Evolutionary conservation across 163 green algal species (phyloP).

Genomic region (Trebouxiophyceae sp.): DNA sequence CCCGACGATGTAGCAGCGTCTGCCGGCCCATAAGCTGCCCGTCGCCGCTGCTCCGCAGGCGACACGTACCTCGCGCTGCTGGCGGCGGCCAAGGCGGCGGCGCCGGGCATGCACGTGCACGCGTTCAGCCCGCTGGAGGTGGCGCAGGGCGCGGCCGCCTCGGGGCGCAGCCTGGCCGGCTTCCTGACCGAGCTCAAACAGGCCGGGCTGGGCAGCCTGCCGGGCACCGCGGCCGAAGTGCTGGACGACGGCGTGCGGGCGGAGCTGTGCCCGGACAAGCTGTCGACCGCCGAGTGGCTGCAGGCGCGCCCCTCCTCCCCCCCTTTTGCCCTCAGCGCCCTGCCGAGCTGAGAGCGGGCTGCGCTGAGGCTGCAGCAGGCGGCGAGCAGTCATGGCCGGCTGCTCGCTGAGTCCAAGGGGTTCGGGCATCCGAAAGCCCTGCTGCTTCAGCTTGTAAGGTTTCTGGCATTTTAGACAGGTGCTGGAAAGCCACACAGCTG

Average conservation of each 20-base stretch:
- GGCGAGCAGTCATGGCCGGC: no score
- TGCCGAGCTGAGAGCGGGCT: no score
- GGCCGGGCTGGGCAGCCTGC: slow-evolving; percentile 72
- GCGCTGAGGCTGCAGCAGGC: no score
- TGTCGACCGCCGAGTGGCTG: slow-evolving; percentile 59
- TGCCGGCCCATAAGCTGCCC: no score
- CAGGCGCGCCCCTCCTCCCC: slow-evolving; percentile 35
- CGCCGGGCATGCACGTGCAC: slow-evolving; percentile 78
- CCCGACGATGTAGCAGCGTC: no score
- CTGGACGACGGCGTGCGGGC: slow-evolving; percentile 56
- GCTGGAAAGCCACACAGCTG: no score
- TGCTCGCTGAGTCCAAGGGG: no score
- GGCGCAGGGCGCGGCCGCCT: slow-evolving; percentile 43
- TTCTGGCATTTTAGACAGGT: no score
- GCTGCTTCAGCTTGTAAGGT: no score
- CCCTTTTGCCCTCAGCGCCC: no score
- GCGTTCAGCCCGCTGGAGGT: slow-evolving; percentile 83
- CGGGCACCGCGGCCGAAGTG: slow-evolving; percentile 79
- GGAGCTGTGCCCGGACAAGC: slow-evolving; percentile 82
- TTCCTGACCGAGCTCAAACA: slow-evolving; percentile 56
- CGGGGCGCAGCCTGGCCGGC: slow-evolving; percentile 37
- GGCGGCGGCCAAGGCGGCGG: slow-evolving; percentile 54
- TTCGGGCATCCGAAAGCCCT: no score
- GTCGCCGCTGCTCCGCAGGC: slow-evolving; percentile 1
- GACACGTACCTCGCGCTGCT: slow-evolving; percentile 35